phyloP scores from a whole-genome alignment of 331 rosid species.

The Erythrophleum ivorense region DNA sequence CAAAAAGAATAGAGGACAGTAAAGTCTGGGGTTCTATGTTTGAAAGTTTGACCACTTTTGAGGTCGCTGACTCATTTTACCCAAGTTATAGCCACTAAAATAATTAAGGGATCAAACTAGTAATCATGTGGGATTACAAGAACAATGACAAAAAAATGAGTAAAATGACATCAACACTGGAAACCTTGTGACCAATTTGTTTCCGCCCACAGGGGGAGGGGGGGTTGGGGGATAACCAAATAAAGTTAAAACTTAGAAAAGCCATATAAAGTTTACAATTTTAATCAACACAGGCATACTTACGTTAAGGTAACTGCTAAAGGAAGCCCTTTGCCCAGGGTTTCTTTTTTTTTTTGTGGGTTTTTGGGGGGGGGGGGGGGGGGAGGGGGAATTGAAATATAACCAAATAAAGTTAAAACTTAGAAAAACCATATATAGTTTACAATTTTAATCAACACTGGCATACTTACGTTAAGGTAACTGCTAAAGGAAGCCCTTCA shows the following conservation, averaged over 20 bases:
- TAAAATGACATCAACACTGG: neutral
- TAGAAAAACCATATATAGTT: no score
- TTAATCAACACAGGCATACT: slow-evolving; percentile 39
- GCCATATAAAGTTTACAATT: neutral
- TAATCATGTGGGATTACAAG: slow-evolving; percentile 3
- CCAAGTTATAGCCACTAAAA: neutral
- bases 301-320: slow-evolving; percentile 98
- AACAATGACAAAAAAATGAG: slow-evolving; percentile 6
- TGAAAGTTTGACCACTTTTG: neutral
- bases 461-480: slow-evolving; percentile 87
- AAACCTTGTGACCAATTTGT: neutral
- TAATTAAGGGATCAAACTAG: neutral
- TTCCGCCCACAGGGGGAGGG: no score
- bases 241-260: neutral
- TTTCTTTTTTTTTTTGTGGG: no score
- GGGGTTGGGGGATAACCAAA: no score
- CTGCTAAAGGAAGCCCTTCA: slow-evolving; percentile 98
- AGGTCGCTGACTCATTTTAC: neutral
- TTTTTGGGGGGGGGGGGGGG: no score
- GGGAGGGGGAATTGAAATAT: no score
- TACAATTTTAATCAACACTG: neutral
- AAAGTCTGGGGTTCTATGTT: neutral
- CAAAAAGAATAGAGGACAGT: neutral
- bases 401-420: no score
- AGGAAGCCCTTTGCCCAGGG: slow-evolving; percentile 87